phyloP scores from a whole-genome alignment of 2,329 filamentous ascomycete species.

The Nannizziopsis barbatae region DNA sequence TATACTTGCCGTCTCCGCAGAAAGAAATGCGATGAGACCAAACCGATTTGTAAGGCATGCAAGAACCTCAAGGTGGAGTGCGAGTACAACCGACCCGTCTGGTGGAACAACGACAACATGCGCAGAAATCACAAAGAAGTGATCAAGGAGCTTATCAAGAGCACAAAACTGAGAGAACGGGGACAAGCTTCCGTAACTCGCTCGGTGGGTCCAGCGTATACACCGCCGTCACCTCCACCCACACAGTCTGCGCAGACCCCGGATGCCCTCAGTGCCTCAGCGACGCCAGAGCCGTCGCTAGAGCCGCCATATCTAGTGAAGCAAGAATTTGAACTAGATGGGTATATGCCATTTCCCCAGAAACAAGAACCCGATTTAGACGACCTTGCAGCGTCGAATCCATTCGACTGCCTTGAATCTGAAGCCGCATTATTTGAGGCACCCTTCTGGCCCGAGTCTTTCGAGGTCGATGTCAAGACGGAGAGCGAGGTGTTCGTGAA shows the following conservation, averaged over 20 bases:
- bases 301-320: conserved; percentile 63
- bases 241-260: conserved; percentile 74
- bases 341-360: too few relatives aligned
- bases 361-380: too few relatives aligned
- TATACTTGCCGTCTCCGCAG: conserved; percentile 56
- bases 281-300: conserved; percentile 64
- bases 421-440: conserved; percentile 46
- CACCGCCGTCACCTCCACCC: conserved; percentile 67
- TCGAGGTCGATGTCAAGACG: conserved; percentile 92
- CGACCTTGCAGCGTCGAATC: conserved; percentile 25
- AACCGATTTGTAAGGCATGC: conserved; percentile 54
- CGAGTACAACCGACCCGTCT: conserved; percentile 92
- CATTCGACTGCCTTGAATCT: conserved; percentile 35
- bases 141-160: conserved; percentile 96
- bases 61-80: conserved; percentile 68
- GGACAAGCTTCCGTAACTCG: conserved; percentile 41
- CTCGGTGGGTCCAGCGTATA: conserved; percentile 36
- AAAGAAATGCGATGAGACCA: conserved; percentile 60
- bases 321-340: conserved; percentile 55
- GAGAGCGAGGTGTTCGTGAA: conserved; percentile 91
- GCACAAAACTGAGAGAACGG: conserved; percentile 90
- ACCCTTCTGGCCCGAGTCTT: conserved; percentile 58
- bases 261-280: conserved; percentile 63
- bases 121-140: conserved; percentile 79
- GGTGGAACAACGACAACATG: conserved; percentile 92